phyloP scores from a whole-genome alignment of 148 eudicot genomes.

The Amaranthus palmeri region DNA sequence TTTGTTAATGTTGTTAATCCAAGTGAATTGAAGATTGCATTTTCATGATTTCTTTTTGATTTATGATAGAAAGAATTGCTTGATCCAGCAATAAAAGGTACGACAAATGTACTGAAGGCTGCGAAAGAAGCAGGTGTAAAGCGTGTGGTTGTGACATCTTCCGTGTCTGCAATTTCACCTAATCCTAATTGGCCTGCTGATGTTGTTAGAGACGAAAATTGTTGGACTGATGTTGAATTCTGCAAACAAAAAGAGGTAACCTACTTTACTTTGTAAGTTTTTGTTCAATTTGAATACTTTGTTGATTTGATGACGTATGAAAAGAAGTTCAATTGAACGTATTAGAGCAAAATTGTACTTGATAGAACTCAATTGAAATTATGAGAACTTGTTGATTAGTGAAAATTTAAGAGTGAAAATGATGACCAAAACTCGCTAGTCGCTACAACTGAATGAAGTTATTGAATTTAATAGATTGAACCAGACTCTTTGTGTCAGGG shows the following conservation, averaged over 20 bases:
- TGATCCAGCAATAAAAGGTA: constrained; percentile 82
- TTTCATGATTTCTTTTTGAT: neutral
- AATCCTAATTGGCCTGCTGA: constrained; percentile 76
- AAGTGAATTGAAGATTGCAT: neutral
- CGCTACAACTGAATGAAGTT: neutral
- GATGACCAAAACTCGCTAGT: neutral
- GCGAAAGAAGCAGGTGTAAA: constrained; percentile 69
- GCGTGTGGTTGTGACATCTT: constrained; percentile 89
- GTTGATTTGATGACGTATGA: neutral
- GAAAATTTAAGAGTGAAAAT: too few species aligned
- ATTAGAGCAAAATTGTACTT: too few species aligned
- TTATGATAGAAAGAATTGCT: constrained; percentile 44
- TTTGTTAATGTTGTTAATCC: neutral
- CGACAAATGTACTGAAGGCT: constrained; percentile 64
- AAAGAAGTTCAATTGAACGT: too few species aligned
- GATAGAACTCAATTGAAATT: too few species aligned
- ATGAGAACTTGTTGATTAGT: too few species aligned
- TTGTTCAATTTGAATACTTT: neutral
- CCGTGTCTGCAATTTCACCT: constrained; percentile 63
- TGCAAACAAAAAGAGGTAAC: constrained; percentile 59
- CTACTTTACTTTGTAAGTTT: too few species aligned
- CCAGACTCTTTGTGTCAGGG: too few species aligned
- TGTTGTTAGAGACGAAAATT: constrained; percentile 56
- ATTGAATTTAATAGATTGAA: too few species aligned
- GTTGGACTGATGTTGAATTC: constrained; percentile 84